Evolutionary conservation across 2,329 filamentous ascomycete genomes (phyloP), one percentile per base, ranked within the genome.

Genomic region (Botrytis hyacinthi): DNA sequence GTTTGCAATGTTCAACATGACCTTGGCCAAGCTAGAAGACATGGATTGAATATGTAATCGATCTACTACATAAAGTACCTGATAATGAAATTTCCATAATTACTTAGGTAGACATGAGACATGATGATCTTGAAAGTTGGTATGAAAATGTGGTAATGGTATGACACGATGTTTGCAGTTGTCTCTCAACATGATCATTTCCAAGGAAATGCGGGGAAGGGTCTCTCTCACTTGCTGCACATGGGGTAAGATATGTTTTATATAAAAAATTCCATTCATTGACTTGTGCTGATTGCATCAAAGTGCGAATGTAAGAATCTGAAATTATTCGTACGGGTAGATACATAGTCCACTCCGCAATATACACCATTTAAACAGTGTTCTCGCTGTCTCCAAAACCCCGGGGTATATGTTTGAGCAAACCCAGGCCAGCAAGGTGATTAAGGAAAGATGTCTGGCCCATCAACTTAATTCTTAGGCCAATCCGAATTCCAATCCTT

Each of bases 361-460:
- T 29, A n/a, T 54, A n/a, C 20, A n/a, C 26, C 35, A 40, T 67
- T 29, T 29, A 20, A 26, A 67, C 32, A 40, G 46, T 54, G 22
- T n/a, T 40, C 32, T 16, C 32, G 37, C 46, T 4, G 32, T 67
- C 14, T 22, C 35, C 48, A 42, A 68, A 5, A 42, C 32, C 48
- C 66, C 66, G n/a, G 66, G 66, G 66, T 68, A 68, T 68, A 68
- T 68, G 37, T 68, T 32, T 42, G 26, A 57, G 29, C n/a, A 57
- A 57, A 42, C 48, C 40, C 65, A 42, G 40, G 48, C 65, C 48
- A 57, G 40, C 18, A 42, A 48, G 66, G 35, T n/a, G 48, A 69
- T 51, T 67, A 67, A 67, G 35, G 12, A 54, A 54, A 40, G 35
- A 29, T 67, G 22, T 5, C 65, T 40, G 35, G 46, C 4, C 26